Conservation (phyloP, 371 early-diverging fungal species). For the Chytridiales sp. region DNA sequence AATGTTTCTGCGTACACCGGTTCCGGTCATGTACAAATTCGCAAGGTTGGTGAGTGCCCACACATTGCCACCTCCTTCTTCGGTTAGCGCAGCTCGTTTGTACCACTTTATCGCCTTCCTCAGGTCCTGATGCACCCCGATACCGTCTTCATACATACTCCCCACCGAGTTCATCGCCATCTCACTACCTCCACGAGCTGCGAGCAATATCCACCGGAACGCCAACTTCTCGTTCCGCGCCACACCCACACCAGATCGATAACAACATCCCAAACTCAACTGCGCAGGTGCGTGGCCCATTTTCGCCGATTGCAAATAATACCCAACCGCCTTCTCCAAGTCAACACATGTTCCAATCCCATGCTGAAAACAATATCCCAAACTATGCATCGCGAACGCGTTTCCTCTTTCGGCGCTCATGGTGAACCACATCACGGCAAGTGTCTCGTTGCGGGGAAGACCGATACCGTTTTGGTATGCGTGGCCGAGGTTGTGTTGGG, state of each 20-base stretch:
- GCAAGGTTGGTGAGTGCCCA: conserved; percentile 45
- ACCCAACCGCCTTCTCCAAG: conserved; percentile 39
- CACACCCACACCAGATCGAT: conserved; percentile 49
- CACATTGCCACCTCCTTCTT: conserved; percentile 50
- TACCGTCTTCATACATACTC: conserved; percentile 56
- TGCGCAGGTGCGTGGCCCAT: conserved; percentile 41
- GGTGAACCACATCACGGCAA: conserved; percentile 69
- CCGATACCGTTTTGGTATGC: conserved; percentile 83
- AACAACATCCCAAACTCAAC: conserved; percentile 46
- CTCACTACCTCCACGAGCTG: conserved; percentile 50
- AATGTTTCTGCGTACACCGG: conserved; percentile 25
- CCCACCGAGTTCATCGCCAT: conserved; percentile 56
- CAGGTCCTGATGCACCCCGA: conserved; percentile 63
- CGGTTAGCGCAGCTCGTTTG: conserved; percentile 61
- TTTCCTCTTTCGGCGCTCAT: conserved; percentile 60
- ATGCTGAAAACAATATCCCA: conserved; percentile 84
- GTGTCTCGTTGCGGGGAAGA: conserved; percentile 58
- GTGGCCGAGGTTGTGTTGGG: conserved; percentile 84
- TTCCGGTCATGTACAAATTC: conserved; percentile 38
- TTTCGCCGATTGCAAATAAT: conserved; percentile 49
- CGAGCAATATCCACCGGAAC: conserved; percentile 45
- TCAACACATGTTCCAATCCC: conserved; percentile 70
- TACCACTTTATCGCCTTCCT: conserved; percentile 73
- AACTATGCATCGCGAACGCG: conserved; percentile 76
- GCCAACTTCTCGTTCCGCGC: conserved; percentile 41